Base-by-base conservation (phyloP, 2,329 filamentous ascomycete genomes). In the Zymoseptoria ardabiliae region DNA sequence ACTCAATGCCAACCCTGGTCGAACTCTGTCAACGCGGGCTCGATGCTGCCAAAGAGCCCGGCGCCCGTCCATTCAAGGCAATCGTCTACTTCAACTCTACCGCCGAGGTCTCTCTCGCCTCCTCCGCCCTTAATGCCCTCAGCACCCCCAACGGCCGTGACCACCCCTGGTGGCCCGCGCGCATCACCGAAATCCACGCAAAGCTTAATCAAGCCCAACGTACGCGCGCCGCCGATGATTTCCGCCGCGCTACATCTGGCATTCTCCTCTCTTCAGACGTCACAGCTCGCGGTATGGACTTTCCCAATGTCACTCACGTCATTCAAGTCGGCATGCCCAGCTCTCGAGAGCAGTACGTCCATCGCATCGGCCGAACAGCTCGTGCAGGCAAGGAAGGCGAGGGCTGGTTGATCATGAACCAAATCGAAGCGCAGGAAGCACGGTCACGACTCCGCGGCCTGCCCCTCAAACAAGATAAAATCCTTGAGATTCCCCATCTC, bases 211-310 rank as follows among this genome's bases (percentile, higher is more conserved):
- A 99, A 72, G 54, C 20, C 0, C 76, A 82, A 68, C 86, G 94
- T 55, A 94, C 90, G 1, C 77, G 74, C 53, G 84, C 84, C 41
- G 86, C 93, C 0, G 84, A 93, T 0, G 71, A 67, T 23, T 99
- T 97, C 84, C 86, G 89, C 52, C 70, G 68, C 13, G 75, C 83
- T n/a, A 71, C 75, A 25, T 81, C 80, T 30, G 90, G 80, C 25
- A 79, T 80, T 19, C 25, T 56, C 21, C 54, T 56, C 23, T 50
- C 54, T 13, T 56, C 54, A 21, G 54, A 56, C 23, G 91, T 93
- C 21, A 88, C 97, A n/a, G 92, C 91, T n/a, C 85, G 93, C 67
- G 93, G 93, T 58, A 95, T 97, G 70, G 94, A 99, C 75, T 97
- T 99, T 50, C 85, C 97, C 70, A 97, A 97, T 76, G 97, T 97